phyloP scores from a whole-genome alignment of 805 yeast genomes.

The Saturnispora quitensis region DNA sequence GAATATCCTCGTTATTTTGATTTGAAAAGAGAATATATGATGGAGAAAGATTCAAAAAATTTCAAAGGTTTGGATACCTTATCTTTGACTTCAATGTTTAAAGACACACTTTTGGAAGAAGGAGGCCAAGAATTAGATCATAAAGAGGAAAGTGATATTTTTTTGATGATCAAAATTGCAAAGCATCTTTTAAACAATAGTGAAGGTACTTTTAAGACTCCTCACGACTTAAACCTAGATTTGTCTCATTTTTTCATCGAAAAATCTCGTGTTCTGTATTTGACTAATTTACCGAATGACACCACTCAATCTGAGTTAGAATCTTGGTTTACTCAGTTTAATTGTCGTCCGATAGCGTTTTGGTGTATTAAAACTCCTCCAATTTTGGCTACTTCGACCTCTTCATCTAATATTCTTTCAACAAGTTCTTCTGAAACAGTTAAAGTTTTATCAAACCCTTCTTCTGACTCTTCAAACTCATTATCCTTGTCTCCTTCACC shows the following conservation, averaged over 20 bases:
- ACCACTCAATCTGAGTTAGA: slow-evolving; percentile 88
- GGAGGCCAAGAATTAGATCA: neutral
- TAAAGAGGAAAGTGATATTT: neutral
- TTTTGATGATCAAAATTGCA: slow-evolving; percentile 3
- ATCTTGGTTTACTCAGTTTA: slow-evolving; percentile 83
- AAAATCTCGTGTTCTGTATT: slow-evolving; percentile 66
- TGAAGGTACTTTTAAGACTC: slow-evolving; percentile 42
- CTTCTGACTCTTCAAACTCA: neutral
- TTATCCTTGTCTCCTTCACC: neutral
- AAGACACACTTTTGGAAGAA: neutral
- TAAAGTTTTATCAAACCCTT: neutral
- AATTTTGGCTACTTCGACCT: neutral
- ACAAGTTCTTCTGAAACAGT: slow-evolving; percentile 11
- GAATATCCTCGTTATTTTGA: slow-evolving; percentile 74
- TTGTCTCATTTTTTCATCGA: slow-evolving; percentile 58
- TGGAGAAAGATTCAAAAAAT: slow-evolving; percentile 43
- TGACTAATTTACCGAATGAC: slow-evolving; percentile 75
- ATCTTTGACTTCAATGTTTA: neutral
- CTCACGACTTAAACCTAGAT: slow-evolving; percentile 73
- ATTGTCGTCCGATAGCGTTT: slow-evolving; percentile 78
- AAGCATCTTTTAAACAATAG: neutral
- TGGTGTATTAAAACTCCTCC: slow-evolving; percentile 50
- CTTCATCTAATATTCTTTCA: neutral
- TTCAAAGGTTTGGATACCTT: neutral
- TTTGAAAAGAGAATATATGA: slow-evolving; percentile 59